Base-by-base conservation (phyloP, 805 yeast species). In the Naumovozyma castellii region DNA sequence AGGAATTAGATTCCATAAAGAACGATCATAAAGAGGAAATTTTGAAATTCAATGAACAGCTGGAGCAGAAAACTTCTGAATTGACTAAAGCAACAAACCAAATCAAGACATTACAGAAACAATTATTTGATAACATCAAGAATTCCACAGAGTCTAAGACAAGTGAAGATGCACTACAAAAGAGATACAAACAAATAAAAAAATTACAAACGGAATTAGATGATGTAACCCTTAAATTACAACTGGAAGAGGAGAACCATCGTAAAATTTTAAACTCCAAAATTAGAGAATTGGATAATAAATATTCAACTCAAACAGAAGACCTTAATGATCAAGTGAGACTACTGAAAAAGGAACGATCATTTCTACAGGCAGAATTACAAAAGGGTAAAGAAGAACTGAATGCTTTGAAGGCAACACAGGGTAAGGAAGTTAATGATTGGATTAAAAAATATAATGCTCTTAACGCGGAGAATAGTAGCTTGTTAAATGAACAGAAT, bases 401-500 rank as follows among this genome's bases (percentile, higher is more conserved):
- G n/a, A 32, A 19, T 16, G 32, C 19, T 18, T 10, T 48, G 9
- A 39, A 43, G 33, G 55, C 48, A 18, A 43, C 54, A 12, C 41
- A 46, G 18, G 43, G 43, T 5, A 41, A 43, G 18, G 54, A 48
- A 33, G 33, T 49, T 3, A 40, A 42, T 4, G 40, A 41, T 13
- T 45, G 50, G 50, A 44, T 40, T 35, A 38, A 41, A 33, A 45
- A 44, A 32, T 49, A 38, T 20, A 46, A 48, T 14, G 25, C 45
- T 5, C 32, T 50, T 14, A 46, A 41, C 22, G 41, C 38, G 22
- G 53, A 53, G 40, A 44, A 49, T 30, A 48, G 44, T 22, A 44
- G 42, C 29, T 32, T 48, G 5, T 34, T 42, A 18, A 38, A 42
- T 18, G 48, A 43, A 32, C 49, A 45, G 19, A 43, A 41, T 28